Conservation (phyloP, 1,139 yeast species). For the Chernovozyma sophiae-reginae region DNA sequence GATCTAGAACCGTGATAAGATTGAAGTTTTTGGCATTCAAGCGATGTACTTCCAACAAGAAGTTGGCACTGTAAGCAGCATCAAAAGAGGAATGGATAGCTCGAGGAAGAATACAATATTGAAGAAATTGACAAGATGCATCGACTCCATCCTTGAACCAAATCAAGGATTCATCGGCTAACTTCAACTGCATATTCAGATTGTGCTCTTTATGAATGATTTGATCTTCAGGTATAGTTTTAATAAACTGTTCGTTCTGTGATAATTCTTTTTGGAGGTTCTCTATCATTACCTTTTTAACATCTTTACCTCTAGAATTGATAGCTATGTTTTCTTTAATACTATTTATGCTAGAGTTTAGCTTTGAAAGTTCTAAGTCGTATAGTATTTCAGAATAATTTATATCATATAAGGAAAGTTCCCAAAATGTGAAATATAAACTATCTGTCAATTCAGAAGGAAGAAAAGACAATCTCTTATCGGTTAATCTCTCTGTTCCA, state of each 20-base stretch:
- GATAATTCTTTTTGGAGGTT: conserved; percentile 26
- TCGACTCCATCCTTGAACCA: conserved; percentile 24
- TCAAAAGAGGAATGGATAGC: conserved; percentile 78
- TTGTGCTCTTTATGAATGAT: conserved; percentile 29
- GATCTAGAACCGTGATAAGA: conserved; percentile 40
- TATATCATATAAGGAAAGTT: conserved; percentile 68
- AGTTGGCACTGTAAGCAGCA: conserved; percentile 68
- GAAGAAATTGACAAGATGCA: conserved; percentile 37
- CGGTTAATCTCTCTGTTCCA: neutral
- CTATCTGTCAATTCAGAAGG: conserved; percentile 12
- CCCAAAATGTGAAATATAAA: conserved; percentile 70
- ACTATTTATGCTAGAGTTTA: conserved; percentile 31
- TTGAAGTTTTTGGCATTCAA: conserved; percentile 42
- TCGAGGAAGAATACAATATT: conserved; percentile 72
- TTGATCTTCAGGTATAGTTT: conserved; percentile 24
- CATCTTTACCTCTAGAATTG: conserved; percentile 27
- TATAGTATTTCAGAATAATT: conserved; percentile 53
- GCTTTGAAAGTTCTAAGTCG: conserved; percentile 38
- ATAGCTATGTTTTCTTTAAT: conserved; percentile 28
- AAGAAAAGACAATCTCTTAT: conserved; percentile 1
- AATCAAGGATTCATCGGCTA: conserved; percentile 13
- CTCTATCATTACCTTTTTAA: conserved; percentile 21
- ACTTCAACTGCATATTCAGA: conserved; percentile 10
- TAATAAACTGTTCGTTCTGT: conserved; percentile 20
- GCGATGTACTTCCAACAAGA: conserved; percentile 50